Evolutionary conservation across 73 alveolate species (phyloP), one percentile per base, ranked within the genome.

Genomic region (Tetrahymena thermophila): DNA sequence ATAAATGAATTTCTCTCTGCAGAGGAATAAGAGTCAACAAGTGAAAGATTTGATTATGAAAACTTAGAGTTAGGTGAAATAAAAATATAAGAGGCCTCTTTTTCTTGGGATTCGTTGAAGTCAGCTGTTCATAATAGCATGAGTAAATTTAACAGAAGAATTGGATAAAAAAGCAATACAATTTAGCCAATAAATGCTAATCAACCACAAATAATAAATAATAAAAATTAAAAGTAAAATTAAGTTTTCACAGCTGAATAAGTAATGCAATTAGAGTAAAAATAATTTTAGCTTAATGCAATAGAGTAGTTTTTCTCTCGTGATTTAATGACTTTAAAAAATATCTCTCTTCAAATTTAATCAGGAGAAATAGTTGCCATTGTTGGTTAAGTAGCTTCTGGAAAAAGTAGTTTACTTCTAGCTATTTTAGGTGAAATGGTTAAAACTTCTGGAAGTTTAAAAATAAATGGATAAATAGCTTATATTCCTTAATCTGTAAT

Each of bases 331-430:
- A 71, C 37, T 13, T 94, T 97, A 95, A 98, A 96, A 94, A 97
- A 96, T 93, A 97, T 98, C 6, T 42, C 95, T 44, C 93, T 98
- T 23, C 84, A 43, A 16, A 95, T 98, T 34, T 35, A 96, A 96
- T 93, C 95, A 94, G 98, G 99, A 7, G 98, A 98, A 38, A 97
- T 98, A 56, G 97, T 98, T 21, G 98, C 98, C 31, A 94, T 98
- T 85, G 96, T 98, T 13, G 99, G 99, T 3, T 98, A 98, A 94
- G 99, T 98, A 14, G 99, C 99, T 6, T 96, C 99, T 56, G 99
- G 99, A 1, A 98, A 98, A 95, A 95, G 98, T 56, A 97, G 99
- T 19, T 95, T 98, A 23, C 58, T 93, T 4, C 40, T 93, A 3
- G 93, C 93, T 43, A 38, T 93, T 38, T 43, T 93, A 25, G 84